phyloP scores from a whole-genome alignment of 1,284 basidiomycete species.

The Pascua sp. region DNA sequence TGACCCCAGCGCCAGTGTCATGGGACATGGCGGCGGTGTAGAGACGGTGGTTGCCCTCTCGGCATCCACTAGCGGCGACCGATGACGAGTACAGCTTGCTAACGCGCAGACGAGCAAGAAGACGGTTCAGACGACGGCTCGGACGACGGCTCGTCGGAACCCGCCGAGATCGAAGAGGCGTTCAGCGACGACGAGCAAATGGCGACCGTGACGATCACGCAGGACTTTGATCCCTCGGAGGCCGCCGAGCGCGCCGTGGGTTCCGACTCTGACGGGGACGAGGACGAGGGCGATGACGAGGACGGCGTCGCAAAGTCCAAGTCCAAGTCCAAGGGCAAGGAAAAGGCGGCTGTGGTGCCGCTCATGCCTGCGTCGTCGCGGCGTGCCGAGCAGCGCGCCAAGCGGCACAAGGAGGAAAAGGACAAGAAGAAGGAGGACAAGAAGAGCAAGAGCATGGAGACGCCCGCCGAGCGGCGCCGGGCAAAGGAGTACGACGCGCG shows the following conservation, averaged over 20 bases:
- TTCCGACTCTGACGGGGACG: constrained; percentile 7
- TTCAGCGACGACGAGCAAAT: constrained; percentile 48
- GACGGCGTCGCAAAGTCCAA: constrained; percentile 1
- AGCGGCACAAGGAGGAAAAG: constrained; percentile 8
- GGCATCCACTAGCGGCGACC: no score
- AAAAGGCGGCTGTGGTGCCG: no score
- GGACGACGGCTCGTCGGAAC: constrained; percentile 16
- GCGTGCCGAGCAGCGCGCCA: constrained; percentile 29
- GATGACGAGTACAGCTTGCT: no score
- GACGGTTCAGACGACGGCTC: constrained; percentile 13
- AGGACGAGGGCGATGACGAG: constrained; percentile 23
- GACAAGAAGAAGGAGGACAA: constrained; percentile 21
- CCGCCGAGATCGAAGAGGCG: constrained; percentile 31
- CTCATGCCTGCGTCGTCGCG: constrained; percentile 40
- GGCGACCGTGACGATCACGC: constrained; percentile 48
- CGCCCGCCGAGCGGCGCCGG: constrained; percentile 34
- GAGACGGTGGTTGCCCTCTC: constrained; percentile 3
- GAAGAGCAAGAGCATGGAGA: constrained; percentile 36
- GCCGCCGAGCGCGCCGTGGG: not conserved
- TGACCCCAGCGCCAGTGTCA: no score
- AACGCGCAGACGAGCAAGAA: not conserved
- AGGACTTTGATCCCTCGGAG: constrained; percentile 45
- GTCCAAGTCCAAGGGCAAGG: constrained; percentile 11
- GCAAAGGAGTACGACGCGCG: constrained; percentile 43
- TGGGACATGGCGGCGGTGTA: no score